Evolutionary conservation across 345 rosid genomes (phyloP), one percentile per base, ranked within the genome.

Genomic region (Salix purpurea): DNA sequence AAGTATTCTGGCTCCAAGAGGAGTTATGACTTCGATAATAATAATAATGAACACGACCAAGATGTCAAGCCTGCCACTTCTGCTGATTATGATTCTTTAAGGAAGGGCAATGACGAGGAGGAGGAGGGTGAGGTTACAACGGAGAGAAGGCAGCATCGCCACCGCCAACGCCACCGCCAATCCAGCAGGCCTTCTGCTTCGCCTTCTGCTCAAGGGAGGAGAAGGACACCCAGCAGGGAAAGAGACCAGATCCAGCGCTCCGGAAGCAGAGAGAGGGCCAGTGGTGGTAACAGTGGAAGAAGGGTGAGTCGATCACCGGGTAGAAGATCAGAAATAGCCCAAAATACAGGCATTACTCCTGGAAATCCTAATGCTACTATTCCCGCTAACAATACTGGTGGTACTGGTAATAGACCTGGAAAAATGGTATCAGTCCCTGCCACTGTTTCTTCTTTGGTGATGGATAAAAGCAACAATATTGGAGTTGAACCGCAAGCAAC

Each of bases 211-310:
- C 87, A 88, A 16, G 88, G 93, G 77, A 88, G 99, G 86, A 87
- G 98, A 72, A 86, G 98, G 81, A 96, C 99, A 2, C 99, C 97
- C 15, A 95, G 99, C 62, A 89, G 97, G 76, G 99, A 93, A 69
- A 86, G 99, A 67, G 99, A 93, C 5, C 86, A 78, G 77, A 85
- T 85, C 15, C 88, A 91, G 58, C 78, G 90, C 14, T 86, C 95
- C 1, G 93, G 92, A 2, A 80, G 83, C 74, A 66, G 74, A 60
- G 93, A 90, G 77, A 87, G 92, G 75, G 82, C 82, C 50, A 80
- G 48, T 34, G 48, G 69, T 26, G 23, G 91, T 34, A 34, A 34
- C 26, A 85, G 83, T 60, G 91, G 91, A 14, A 78, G 94, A 75
- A 79, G 97, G 7, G 92, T 95, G 36, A 95, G 99, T 80, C 79